Base-by-base conservation (phyloP, 2,329 filamentous ascomycete species). In the Verticillium isaacii region DNA sequence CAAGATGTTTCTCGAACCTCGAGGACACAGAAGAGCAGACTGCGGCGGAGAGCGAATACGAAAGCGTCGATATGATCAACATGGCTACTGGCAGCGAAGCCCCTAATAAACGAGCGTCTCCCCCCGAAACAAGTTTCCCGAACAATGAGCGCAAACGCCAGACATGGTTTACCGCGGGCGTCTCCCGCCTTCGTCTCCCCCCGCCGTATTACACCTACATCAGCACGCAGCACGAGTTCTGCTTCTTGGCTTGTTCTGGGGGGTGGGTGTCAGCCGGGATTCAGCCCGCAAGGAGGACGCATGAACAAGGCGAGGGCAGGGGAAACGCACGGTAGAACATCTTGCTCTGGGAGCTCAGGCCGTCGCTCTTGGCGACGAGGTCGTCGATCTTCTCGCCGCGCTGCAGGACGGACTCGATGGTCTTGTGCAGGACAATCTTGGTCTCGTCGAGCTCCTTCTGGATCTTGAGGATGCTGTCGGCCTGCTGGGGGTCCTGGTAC, bases 381-480 rank as follows among this genome's bases (percentile, higher is more conserved):
- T 90, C 91, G 73, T 98, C 94, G 68, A 99, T 92, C 85, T 97
- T 98, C 86, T 98, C 93, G 52, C 93, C 95, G 65, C 95, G 86
- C 81, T 97, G 89, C 71, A 97, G 77, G 59, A 89, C 88, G 71
- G 87, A 91, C 80, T 96, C 90, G 70, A 97, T 97, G 55, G 95
- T 97, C 85, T 98, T 96, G 80, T 98, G 93, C 70, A 99, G 83
- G 63, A 97, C 89, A 72, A 96, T 93, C 85, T 97, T 98, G 64
- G 94, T 98, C 83, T 97, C 93, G 72, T 98, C 93, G 64, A 99
- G 83, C 80, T 99, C 93, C 79, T 92, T 90, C 77, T 98, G 94
- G 70, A 99, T 97, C 83, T 92, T 93, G 82, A 92, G 86, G 73
- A 98, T 96, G 77, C 89, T 94, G 79, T 96, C 93, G 67, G 92